A percentile compares a stretch with the other conserved stretches of the same genome.
These are phyloP conservation scores for Fusarium devonianum DNA, from an alignment of 2,329 filamentous ascomycete genomes.

Conservation along the genomic window DNA sequence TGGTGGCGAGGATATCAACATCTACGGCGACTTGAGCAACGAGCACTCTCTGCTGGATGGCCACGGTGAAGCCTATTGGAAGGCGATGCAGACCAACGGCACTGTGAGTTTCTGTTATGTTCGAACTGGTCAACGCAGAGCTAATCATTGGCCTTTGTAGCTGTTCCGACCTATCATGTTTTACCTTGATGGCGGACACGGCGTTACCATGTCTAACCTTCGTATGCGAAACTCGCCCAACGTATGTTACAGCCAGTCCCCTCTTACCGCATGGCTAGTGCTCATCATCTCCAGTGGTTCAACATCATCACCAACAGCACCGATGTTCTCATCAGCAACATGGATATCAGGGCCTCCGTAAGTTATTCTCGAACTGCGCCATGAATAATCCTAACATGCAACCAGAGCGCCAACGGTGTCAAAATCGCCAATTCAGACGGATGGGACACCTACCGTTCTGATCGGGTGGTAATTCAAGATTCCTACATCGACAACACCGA, in stretches of 20 bases:
- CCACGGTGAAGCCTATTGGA: constrained; percentile 37
- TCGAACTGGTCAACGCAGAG: constrained; percentile 39
- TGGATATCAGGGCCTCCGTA: constrained; percentile 63
- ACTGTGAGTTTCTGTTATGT: constrained; percentile 40
- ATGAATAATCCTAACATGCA: not conserved
- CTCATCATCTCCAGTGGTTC: constrained; percentile 42
- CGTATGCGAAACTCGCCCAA: constrained; percentile 64
- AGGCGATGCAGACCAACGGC: constrained; percentile 28
- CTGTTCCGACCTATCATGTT: constrained; percentile 36
- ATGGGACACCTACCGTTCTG: constrained; percentile 69
- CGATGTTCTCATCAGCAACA: constrained; percentile 68
- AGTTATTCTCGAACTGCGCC: not conserved
- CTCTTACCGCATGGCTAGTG: accelerated
- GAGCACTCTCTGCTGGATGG: constrained; percentile 70
- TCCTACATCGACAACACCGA: constrained; percentile 56
- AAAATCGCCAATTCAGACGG: constrained; percentile 65
- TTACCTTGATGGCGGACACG: constrained; percentile 45
- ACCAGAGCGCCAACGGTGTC: constrained; percentile 31
- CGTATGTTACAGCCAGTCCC: constrained; percentile 5
- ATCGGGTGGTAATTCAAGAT: constrained; percentile 71
- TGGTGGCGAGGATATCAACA: constrained; percentile 57
- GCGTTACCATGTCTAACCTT: constrained; percentile 65
- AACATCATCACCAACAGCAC: constrained; percentile 71
- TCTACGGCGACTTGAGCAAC: constrained; percentile 71
- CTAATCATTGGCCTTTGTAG: constrained; percentile 41